phyloP scores from a whole-genome alignment of 768 basidiomycete genomes.

The Serendipita indica region DNA sequence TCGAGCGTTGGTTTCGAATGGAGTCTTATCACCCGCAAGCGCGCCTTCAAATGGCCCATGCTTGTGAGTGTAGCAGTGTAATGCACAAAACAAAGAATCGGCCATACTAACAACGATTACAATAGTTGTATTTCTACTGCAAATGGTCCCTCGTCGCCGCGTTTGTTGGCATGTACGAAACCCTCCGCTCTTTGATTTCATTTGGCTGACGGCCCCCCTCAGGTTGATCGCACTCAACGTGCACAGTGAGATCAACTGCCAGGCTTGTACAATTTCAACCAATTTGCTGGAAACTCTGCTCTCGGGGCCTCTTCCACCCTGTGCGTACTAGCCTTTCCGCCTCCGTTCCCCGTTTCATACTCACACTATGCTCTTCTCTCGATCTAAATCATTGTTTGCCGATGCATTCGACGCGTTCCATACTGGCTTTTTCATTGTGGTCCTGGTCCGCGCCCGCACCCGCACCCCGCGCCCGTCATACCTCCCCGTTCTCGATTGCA shows the following conservation, averaged over 20 bases:
- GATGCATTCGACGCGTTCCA: no score
- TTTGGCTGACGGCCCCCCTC: slow-evolving; percentile 35
- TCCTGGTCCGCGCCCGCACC: no score
- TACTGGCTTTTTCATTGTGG: no score
- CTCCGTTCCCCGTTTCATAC: neutral
- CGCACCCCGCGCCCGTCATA: no score
- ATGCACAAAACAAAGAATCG: neutral
- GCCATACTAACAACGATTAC: neutral
- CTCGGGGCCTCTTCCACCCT: slow-evolving; percentile 12
- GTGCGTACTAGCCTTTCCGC: neutral
- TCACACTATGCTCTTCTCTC: neutral
- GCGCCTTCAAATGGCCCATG: slow-evolving; percentile 53
- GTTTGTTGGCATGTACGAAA: slow-evolving; percentile 6
- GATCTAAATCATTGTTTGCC: neutral
- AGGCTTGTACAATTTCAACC: slow-evolving; percentile 12
- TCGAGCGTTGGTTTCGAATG: slow-evolving; percentile 51
- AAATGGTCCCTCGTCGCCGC: slow-evolving; percentile 9
- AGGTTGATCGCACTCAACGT: slow-evolving; percentile 11
- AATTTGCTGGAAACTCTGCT: slow-evolving; percentile 11
- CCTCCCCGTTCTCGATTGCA: no score
- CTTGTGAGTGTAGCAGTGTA: slow-evolving; percentile 27
- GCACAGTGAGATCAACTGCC: slow-evolving; percentile 11
- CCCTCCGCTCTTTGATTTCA: slow-evolving; percentile 1
- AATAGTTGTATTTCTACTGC: neutral
- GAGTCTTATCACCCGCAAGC: slow-evolving; percentile 42